Evolutionary conservation across 2,329 filamentous ascomycete species (phyloP).

Genomic region (Didymella arachidicola): DNA sequence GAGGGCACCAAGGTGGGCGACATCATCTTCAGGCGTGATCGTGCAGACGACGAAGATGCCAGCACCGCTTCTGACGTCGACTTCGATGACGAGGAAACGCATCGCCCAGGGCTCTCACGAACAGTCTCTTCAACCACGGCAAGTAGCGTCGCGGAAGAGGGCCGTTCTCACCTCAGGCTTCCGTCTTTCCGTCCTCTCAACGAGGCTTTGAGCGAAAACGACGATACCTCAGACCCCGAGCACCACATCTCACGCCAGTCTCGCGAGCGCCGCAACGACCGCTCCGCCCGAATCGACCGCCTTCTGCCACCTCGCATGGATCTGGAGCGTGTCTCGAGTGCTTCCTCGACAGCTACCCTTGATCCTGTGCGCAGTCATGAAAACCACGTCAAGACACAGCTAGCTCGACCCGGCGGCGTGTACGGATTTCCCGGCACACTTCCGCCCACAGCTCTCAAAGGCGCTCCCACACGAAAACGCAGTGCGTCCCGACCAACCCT

Average conservation of each 20-base stretch:
- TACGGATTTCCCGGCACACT: slow-evolving; percentile 29
- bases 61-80: slow-evolving; percentile 54
- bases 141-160: slow-evolving; percentile 33
- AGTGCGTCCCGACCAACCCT: slow-evolving; percentile 48
- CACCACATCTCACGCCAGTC: slow-evolving; percentile 55
- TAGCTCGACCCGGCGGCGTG: slow-evolving; percentile 44
- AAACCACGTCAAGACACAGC: slow-evolving; percentile 41
- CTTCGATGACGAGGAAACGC: slow-evolving; percentile 39
- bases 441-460: slow-evolving; percentile 42
- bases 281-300: slow-evolving; percentile 54
- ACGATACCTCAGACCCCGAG: slow-evolving; percentile 34
- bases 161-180: slow-evolving; percentile 45
- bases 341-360: slow-evolving; percentile 31
- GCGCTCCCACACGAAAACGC: slow-evolving; percentile 26
- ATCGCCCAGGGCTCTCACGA: slow-evolving; percentile 44
- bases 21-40: slow-evolving; percentile 66
- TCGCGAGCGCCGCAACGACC: slow-evolving; percentile 46
- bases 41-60: slow-evolving; percentile 54
- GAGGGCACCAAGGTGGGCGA: slow-evolving; percentile 70
- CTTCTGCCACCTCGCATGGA: slow-evolving; percentile 62
- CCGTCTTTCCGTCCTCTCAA: slow-evolving; percentile 46
- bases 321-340: slow-evolving; percentile 38
- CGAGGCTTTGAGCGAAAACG: slow-evolving; percentile 40
- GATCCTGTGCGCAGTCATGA: slow-evolving; percentile 33
- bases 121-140: slow-evolving; percentile 37